A percentile compares a stretch with the other conserved stretches of the same genome.
Conservation (phyloP, 257 asterid species). For the Gardenia jasminoides region DNA sequence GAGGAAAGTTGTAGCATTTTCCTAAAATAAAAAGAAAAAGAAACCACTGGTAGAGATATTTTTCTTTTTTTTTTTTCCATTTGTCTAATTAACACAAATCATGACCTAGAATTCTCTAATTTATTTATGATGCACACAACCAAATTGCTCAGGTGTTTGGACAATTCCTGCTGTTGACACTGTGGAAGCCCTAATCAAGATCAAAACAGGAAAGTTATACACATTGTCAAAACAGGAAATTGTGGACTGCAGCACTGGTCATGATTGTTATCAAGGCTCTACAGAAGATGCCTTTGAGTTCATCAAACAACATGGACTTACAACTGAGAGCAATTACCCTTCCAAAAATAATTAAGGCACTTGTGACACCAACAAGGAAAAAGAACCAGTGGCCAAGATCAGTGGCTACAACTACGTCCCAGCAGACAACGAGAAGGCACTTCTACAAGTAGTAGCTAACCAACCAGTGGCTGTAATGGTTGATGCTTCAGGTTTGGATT, state of each 20-base stretch:
- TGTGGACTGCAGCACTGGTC: slow-evolving; percentile 12
- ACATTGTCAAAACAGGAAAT: slow-evolving; percentile 14
- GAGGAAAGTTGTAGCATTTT: too few relatives aligned
- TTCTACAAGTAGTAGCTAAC: slow-evolving; percentile 20
- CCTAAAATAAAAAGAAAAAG: too few relatives aligned
- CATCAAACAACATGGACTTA: slow-evolving; percentile 26
- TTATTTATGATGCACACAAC: too few relatives aligned
- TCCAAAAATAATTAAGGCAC: not conserved
- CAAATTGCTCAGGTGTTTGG: slow-evolving; percentile 10
- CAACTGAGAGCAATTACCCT: slow-evolving; percentile 24
- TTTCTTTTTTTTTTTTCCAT: too few relatives aligned
- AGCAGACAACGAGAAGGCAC: slow-evolving; percentile 20
- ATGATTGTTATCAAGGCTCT: slow-evolving; percentile 10
- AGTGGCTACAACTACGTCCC: slow-evolving; percentile 25
- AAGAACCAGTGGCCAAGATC: slow-evolving; percentile 19
- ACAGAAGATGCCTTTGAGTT: slow-evolving; percentile 28
- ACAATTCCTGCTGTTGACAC: slow-evolving; percentile 20
- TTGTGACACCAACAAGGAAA: slow-evolving; percentile 15
- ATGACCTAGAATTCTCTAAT: too few relatives aligned
- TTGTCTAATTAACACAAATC: too few relatives aligned
- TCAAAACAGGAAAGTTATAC: slow-evolving; percentile 17
- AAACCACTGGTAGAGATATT: too few relatives aligned
- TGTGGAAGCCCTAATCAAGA: slow-evolving; percentile 17
- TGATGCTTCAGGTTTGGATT: slow-evolving; percentile 25
- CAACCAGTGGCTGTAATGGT: slow-evolving; percentile 32